These are phyloP conservation scores for Leccinum solheimii DNA, from an alignment of 1,284 basidiomycete species.

Conservation along the genomic window DNA sequence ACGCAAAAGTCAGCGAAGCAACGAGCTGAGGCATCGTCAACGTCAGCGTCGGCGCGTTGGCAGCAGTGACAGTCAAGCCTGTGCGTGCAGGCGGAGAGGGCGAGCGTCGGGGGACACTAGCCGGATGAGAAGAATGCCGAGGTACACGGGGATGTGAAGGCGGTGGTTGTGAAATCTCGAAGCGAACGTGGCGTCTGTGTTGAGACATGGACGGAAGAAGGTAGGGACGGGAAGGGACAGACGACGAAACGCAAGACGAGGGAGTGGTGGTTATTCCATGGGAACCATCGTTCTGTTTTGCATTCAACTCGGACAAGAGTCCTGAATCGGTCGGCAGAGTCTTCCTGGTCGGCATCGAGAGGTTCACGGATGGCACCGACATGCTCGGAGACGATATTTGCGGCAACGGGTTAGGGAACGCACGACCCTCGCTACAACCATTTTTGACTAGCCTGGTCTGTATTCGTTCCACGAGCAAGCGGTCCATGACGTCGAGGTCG, in stretches of 20 bases:
- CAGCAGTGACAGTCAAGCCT: slow-evolving; percentile 1
- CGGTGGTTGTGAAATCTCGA: slow-evolving; percentile 11
- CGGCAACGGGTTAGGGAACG: slow-evolving; percentile 21
- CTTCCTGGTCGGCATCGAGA: slow-evolving; percentile 15
- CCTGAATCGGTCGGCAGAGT: slow-evolving; percentile 2
- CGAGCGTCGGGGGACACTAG: slow-evolving; percentile 26
- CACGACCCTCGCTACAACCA: slow-evolving; percentile 21
- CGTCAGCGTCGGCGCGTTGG: slow-evolving; percentile 13
- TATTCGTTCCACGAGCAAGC: slow-evolving; percentile 21
- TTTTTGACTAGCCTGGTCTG: slow-evolving; percentile 24
- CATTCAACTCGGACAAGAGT: background rate
- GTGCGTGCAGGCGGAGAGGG: slow-evolving; percentile 31
- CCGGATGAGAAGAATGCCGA: background rate
- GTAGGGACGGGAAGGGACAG: slow-evolving; percentile 5
- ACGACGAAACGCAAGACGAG: background rate
- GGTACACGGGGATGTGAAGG: background rate
- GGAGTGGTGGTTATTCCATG: background rate
- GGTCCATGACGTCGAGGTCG: slow-evolving; percentile 26
- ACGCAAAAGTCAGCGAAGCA: slow-evolving; percentile 30
- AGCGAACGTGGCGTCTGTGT: slow-evolving; percentile 28
- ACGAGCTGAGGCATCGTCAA: slow-evolving; percentile 36
- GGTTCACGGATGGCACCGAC: slow-evolving; percentile 22
- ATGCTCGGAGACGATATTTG: slow-evolving; percentile 28
- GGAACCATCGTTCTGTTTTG: background rate
- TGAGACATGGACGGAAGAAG: slow-evolving; percentile 2